These are phyloP conservation scores for Debaryomyces maramus DNA, from an alignment of 805 yeast genomes.

Conservation along the genomic window DNA sequence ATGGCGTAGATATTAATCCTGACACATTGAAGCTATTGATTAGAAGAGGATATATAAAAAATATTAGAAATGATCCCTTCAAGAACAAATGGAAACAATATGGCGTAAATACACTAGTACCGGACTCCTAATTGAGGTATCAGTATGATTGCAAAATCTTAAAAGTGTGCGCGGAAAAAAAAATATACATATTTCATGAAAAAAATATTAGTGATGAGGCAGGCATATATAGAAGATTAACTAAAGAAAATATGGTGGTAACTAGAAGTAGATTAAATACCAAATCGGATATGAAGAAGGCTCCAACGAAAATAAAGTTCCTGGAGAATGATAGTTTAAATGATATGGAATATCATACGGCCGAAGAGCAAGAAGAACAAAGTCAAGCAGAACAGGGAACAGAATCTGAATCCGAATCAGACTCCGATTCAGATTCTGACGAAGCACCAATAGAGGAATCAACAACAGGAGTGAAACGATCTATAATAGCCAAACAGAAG, in stretches of 20 bases:
- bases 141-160: constrained; percentile 4
- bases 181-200: neutral
- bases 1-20: constrained; percentile 34
- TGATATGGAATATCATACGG: constrained; percentile 17
- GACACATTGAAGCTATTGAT: constrained; percentile 25
- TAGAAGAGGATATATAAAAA: constrained; percentile 17
- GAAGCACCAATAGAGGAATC: constrained; percentile 49
- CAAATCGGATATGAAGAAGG: constrained; percentile 2
- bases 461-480: constrained; percentile 26
- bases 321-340: constrained; percentile 26
- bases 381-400: constrained; percentile 12
- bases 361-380: constrained; percentile 16
- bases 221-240: neutral
- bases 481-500: constrained; percentile 25
- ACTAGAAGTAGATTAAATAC: constrained; percentile 27
- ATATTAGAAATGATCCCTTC: constrained; percentile 24
- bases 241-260: constrained; percentile 22
- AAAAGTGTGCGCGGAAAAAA: constrained; percentile 5
- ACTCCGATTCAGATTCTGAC: constrained; percentile 20
- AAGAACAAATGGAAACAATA: constrained; percentile 33
- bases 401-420: constrained; percentile 12
- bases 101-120: constrained; percentile 32
- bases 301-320: constrained; percentile 33
- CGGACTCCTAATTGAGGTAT: constrained; percentile 7
- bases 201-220: neutral